Evolutionary conservation across 805 yeast genomes (phyloP).

Genomic region (Suhomyces faveliae): DNA sequence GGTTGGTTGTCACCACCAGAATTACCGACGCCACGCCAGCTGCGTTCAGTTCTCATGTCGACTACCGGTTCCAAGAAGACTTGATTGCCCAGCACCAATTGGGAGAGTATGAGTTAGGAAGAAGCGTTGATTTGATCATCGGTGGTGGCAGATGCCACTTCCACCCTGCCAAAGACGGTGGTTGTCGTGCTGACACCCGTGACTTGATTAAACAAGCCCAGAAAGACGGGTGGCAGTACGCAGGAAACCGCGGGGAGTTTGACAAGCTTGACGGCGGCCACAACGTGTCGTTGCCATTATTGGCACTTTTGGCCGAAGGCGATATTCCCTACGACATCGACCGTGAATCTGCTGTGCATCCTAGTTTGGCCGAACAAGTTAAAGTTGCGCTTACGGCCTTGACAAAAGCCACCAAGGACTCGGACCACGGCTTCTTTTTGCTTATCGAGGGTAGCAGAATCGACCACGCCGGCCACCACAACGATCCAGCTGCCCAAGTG

Average conservation of each 20-base stretch:
- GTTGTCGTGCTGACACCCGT: conserved; percentile 69
- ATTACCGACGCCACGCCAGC: conserved; percentile 97
- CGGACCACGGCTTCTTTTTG: conserved; percentile 82
- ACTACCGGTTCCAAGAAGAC: conserved; percentile 74
- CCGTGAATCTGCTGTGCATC: conserved; percentile 57
- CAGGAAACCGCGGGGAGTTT: conserved; percentile 57
- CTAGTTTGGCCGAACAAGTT: conserved; percentile 79
- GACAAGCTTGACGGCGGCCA: conserved; percentile 53
- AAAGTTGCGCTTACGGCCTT: conserved; percentile 70
- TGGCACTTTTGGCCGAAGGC: conserved; percentile 69
- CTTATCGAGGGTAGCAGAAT: conserved; percentile 90
- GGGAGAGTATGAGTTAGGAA: conserved; percentile 78
- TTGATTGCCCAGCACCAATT: conserved; percentile 84
- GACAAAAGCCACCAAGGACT: conserved; percentile 61
- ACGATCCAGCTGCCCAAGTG: conserved; percentile 93
- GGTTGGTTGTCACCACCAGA: conserved; percentile 88
- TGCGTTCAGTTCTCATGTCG: conserved; percentile 78
- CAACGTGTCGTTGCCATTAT: conserved; percentile 70
- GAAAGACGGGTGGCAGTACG: conserved; percentile 61
- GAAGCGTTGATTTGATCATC: conserved; percentile 76
- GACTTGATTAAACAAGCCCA: conserved; percentile 67
- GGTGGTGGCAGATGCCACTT: conserved; percentile 93
- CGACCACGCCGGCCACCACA: conserved; percentile 93
- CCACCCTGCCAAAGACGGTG: conserved; percentile 47
- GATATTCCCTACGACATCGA: conserved; percentile 88